Percentiles rank a stretch among this genome's conserved stretches.
phyloP scores from a whole-genome alignment of 2,329 filamentous ascomycete genomes.

The Xylaria sp. region DNA sequence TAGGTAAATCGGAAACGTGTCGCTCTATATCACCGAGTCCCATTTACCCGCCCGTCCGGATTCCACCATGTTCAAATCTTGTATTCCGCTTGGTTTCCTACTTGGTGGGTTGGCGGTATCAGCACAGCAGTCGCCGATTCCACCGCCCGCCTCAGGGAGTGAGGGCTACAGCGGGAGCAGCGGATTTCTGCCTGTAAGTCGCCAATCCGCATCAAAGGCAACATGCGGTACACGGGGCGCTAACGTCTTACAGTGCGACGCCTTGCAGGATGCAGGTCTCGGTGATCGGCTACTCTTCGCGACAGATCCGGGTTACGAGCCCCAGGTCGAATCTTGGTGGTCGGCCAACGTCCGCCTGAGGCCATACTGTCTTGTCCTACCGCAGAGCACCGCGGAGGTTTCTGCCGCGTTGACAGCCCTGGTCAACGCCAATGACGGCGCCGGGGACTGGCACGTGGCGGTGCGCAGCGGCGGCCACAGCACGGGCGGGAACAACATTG shows the following conservation, averaged over 20 bases:
- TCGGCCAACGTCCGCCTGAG: conserved; percentile 26
- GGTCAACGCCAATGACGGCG: conserved; percentile 23
- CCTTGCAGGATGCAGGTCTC: conserved; percentile 27
- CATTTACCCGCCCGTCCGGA: no score
- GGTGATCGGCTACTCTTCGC: conserved; percentile 27
- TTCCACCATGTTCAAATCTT: no score
- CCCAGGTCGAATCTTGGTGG: conserved; percentile 30
- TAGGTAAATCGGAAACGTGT: no score
- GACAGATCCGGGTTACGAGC: conserved; percentile 24
- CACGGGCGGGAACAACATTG: conserved; percentile 47
- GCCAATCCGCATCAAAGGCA: not conserved
- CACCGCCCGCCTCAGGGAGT: no score
- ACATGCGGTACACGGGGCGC: not conserved
- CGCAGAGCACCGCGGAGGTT: conserved; percentile 27
- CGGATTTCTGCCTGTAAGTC: conserved; percentile 17
- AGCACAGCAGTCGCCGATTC: no score
- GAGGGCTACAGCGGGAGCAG: no score
- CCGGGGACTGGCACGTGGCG: conserved; percentile 44
- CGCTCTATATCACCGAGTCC: no score
- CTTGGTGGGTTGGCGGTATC: no score
- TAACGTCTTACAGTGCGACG: conserved; percentile 27
- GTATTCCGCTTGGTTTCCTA: no score
- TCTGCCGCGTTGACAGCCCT: conserved; percentile 23
- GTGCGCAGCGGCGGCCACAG: conserved; percentile 55
- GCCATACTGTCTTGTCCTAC: conserved; percentile 31